Evolutionary conservation across 2,329 filamentous ascomycete genomes (phyloP).

Genomic region (Aspergillus sp.): DNA sequence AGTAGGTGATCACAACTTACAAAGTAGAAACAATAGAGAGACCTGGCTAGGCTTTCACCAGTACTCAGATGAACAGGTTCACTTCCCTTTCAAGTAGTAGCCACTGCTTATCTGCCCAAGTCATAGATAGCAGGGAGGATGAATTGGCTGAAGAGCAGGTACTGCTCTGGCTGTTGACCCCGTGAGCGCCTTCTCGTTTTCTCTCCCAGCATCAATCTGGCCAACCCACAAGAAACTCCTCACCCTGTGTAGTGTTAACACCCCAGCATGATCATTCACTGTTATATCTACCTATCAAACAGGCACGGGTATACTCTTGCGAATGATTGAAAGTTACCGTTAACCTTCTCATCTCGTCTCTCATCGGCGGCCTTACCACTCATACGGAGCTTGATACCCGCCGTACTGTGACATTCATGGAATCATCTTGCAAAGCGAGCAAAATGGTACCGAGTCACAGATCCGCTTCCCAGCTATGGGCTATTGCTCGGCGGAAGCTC

Average conservation of each 20-base stretch:
- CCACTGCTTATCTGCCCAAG: background rate
- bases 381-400: background rate
- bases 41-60: background rate
- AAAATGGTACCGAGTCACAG: conserved; percentile 15
- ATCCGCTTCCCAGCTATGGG: conserved; percentile 22
- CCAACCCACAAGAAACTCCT: background rate
- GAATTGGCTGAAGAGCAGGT: background rate
- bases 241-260: background rate
- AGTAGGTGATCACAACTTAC: background rate
- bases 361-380: background rate
- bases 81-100: too few relatives aligned
- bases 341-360: background rate
- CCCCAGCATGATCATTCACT: background rate
- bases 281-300: background rate
- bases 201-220: background rate
- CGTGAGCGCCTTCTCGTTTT: background rate
- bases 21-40: background rate
- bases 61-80: background rate
- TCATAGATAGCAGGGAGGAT: background rate
- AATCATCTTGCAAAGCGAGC: background rate
- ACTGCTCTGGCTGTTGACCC: background rate
- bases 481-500: conserved; percentile 18
- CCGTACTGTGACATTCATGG: background rate
- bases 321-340: background rate
- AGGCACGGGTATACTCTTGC: background rate